Conservation (phyloP, 768 basidiomycete species). For the Lentinula lateritia region DNA sequence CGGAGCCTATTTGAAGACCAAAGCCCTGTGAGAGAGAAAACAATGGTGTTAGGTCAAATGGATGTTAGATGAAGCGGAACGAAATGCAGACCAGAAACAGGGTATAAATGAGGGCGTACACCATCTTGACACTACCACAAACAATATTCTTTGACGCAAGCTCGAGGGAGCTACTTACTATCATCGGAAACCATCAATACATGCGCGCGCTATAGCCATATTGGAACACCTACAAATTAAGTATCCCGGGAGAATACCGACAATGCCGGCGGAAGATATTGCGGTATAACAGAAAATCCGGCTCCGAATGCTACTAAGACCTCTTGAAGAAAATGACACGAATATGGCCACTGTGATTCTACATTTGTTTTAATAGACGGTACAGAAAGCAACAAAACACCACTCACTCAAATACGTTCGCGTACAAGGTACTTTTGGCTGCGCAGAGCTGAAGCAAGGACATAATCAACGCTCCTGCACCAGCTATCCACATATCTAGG, state of each 20-base stretch:
- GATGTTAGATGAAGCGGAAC: not conserved
- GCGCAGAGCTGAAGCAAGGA: slow-evolving; percentile 69
- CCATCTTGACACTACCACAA: slow-evolving; percentile 82
- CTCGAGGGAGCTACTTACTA: slow-evolving; percentile 77
- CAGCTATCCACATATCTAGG: slow-evolving; percentile 83
- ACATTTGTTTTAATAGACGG: slow-evolving; percentile 9
- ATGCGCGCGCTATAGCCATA: not conserved
- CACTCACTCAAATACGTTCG: slow-evolving; percentile 88
- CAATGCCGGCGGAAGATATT: slow-evolving; percentile 82
- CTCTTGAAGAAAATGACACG: slow-evolving; percentile 78
- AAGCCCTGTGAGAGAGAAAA: slow-evolving; percentile 45
- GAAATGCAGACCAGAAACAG: slow-evolving; percentile 51
- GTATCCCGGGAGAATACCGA: slow-evolving; percentile 88
- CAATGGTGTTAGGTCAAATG: slow-evolving; percentile 4
- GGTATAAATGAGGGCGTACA: slow-evolving; percentile 84
- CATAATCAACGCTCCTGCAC: slow-evolving; percentile 60
- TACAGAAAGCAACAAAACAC: not conserved
- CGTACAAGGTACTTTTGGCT: slow-evolving; percentile 72
- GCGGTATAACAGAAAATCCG: slow-evolving; percentile 89
- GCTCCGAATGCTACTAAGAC: slow-evolving; percentile 70
- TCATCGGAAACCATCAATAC: slow-evolving; percentile 5
- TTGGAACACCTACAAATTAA: slow-evolving; percentile 54
- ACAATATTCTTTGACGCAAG: slow-evolving; percentile 83
- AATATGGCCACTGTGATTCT: slow-evolving; percentile 81
- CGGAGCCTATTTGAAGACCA: slow-evolving; percentile 79